A percentile compares a stretch with the other conserved stretches of the same genome.
Evolutionary conservation across 257 asterid species (phyloP).

Genomic region (Solanum ossicruentum): DNA sequence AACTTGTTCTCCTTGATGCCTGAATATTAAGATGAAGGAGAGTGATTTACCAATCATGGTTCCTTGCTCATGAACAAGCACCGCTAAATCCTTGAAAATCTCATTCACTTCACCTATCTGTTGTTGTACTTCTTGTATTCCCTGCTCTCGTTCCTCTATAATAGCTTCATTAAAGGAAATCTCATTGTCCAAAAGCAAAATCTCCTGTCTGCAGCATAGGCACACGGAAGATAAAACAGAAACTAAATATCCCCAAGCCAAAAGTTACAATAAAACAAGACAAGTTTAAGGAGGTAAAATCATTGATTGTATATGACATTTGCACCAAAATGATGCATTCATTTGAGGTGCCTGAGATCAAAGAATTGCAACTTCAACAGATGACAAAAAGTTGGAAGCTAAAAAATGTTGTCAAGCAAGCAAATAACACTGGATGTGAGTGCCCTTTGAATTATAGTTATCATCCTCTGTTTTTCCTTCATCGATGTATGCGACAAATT

Average conservation of each 20-base stretch:
- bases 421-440: background rate
- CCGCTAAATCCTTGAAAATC: conserved; percentile 89
- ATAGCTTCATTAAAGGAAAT: conserved; percentile 87
- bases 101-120: conserved; percentile 96
- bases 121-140: conserved; percentile 86
- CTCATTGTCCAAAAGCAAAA: conserved; percentile 77
- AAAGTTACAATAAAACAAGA: background rate
- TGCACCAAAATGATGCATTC: background rate
- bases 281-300: background rate
- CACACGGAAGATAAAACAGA: conserved; percentile 4
- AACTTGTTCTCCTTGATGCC: background rate
- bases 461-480: background rate
- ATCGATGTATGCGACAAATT: background rate
- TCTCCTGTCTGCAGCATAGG: conserved; percentile 61
- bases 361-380: background rate
- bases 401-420: background rate
- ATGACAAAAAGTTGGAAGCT: background rate
- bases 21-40: background rate
- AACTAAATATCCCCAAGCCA: background rate
- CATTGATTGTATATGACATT: background rate
- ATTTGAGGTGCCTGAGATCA: background rate
- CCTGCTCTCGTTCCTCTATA: conserved; percentile 92
- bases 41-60: conserved; percentile 62
- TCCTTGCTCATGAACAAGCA: conserved; percentile 92
- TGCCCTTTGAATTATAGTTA: background rate